A percentile compares a stretch with the other conserved stretches of the same genome.
Evolutionary conservation across 2,329 filamentous ascomycete genomes (phyloP).

Genomic region (Microsporum audouinii): DNA sequence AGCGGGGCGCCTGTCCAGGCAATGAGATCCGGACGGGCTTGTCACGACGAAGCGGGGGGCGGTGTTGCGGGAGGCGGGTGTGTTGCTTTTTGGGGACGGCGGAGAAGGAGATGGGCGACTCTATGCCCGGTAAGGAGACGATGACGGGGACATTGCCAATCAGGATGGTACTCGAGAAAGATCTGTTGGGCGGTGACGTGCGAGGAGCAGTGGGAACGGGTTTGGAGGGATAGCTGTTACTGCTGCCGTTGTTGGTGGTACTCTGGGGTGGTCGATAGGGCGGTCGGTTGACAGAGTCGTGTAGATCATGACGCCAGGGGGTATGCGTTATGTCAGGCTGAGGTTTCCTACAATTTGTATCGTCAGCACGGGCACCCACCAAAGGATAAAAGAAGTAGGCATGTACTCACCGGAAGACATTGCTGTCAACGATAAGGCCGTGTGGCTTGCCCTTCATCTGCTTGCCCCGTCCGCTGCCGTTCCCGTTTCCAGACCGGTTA

Average conservation of each 20-base stretch:
- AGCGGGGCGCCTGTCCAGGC: slow-evolving; percentile 64
- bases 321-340: slow-evolving; percentile 33
- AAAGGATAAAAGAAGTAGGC: neutral
- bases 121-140: slow-evolving; percentile 67
- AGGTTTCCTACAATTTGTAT: neutral
- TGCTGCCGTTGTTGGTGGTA: slow-evolving; percentile 18
- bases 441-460: slow-evolving; percentile 46
- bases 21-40: slow-evolving; percentile 93
- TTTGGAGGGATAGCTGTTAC: slow-evolving; percentile 25
- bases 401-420: slow-evolving; percentile 32
- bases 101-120: slow-evolving; percentile 57
- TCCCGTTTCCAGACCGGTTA: slow-evolving; percentile 56
- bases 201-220: slow-evolving; percentile 40
- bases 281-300: slow-evolving; percentile 49
- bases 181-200: slow-evolving; percentile 57
- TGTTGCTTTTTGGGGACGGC: slow-evolving; percentile 78
- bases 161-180: slow-evolving; percentile 70
- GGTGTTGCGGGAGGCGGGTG: slow-evolving; percentile 86
- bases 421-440: slow-evolving; percentile 37
- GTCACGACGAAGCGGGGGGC: slow-evolving; percentile 84
- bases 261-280: slow-evolving; percentile 19
- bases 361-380: slow-evolving; percentile 19
- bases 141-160: slow-evolving; percentile 78
- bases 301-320: slow-evolving; percentile 90
- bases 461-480: slow-evolving; percentile 52